Conservation (phyloP, 352 stramenopile species). For the Phytophthora kernoviae region DNA sequence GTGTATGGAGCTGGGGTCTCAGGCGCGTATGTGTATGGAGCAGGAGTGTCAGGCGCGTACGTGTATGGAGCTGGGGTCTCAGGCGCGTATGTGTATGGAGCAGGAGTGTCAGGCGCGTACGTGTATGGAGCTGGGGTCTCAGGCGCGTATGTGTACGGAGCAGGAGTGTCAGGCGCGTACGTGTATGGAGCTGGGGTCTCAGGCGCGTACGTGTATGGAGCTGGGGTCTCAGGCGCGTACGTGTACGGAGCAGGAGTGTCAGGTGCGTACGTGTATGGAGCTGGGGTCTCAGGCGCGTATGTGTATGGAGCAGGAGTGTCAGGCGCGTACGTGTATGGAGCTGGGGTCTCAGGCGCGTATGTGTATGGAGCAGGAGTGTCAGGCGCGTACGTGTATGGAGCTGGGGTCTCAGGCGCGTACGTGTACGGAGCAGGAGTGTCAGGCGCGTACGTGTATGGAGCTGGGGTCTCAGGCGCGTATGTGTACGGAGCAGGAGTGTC, state of each 20-base stretch:
- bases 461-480: not conserved
- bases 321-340: not conserved
- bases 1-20: conserved; percentile 1
- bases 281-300: not conserved
- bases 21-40: not conserved
- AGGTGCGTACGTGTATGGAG: not conserved
- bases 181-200: not conserved
- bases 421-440: not conserved
- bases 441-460: not conserved
- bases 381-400: not conserved
- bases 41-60: not conserved
- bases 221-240: not conserved
- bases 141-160: not conserved
- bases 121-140: not conserved
- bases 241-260: not conserved
- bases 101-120: not conserved
- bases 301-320: not conserved
- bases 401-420: not conserved
- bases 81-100: conserved; percentile 2
- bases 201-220: not conserved
- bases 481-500: not conserved
- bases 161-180: conserved; percentile 7
- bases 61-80: not conserved
- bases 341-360: not conserved
- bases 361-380: not conserved